These are phyloP conservation scores for Malus hybrid DNA, from an alignment of 331 rosid species.

Conservation along the genomic window DNA sequence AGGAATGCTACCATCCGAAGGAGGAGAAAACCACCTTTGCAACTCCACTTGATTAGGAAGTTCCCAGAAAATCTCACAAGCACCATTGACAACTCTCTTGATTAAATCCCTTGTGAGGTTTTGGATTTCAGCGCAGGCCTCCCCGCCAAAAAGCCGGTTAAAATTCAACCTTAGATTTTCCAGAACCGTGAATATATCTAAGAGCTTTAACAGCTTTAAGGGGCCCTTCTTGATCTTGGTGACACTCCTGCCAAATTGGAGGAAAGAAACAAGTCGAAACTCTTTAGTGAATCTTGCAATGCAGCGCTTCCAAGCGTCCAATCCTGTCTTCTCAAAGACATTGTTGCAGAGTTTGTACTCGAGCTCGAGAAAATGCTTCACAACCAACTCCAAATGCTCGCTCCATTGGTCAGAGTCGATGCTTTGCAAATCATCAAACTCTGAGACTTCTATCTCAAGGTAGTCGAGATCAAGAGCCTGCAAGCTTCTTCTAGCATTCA, in stretches of 20 bases:
- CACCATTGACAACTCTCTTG: constrained; percentile 50
- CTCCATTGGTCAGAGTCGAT: constrained; percentile 57
- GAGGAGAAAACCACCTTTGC: constrained; percentile 63
- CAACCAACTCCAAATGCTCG: constrained; percentile 46
- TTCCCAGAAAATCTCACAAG: constrained; percentile 59
- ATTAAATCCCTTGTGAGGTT: constrained; percentile 61
- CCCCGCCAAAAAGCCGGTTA: constrained; percentile 54
- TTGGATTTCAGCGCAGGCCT: constrained; percentile 56
- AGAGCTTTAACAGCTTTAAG: constrained; percentile 61
- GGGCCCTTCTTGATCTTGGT: constrained; percentile 54
- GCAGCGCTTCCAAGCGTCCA: constrained; percentile 35
- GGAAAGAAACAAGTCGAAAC: constrained; percentile 55
- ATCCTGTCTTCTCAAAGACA: constrained; percentile 44
- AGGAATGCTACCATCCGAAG: constrained; percentile 74
- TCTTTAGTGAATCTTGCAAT: constrained; percentile 50
- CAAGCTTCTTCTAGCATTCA: constrained; percentile 45
- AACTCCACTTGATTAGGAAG: constrained; percentile 73
- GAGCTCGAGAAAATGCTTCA: constrained; percentile 37
- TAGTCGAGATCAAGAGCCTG: constrained; percentile 59
- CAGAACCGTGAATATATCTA: constrained; percentile 57
- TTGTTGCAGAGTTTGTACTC: constrained; percentile 43
- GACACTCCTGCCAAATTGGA: constrained; percentile 57
- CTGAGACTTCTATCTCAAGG: constrained; percentile 33
- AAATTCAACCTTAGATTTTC: constrained; percentile 55
- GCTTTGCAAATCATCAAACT: constrained; percentile 22